These are phyloP conservation scores for Cercospora sp. DNA, from an alignment of 2,329 filamentous ascomycete species.

Conservation along the genomic window DNA sequence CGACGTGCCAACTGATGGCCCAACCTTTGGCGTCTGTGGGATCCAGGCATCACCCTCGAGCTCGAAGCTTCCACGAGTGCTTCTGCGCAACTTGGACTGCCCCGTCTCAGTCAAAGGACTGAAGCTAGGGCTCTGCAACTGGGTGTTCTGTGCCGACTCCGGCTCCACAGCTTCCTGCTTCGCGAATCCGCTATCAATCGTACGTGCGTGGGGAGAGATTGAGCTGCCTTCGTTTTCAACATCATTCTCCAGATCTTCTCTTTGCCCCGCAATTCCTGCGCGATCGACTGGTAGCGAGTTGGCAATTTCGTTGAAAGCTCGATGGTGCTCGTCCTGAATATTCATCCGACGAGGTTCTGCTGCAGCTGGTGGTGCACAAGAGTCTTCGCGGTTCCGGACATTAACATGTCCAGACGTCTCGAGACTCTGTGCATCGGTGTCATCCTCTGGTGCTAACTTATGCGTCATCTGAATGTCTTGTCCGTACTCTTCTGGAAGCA, in stretches of 20 bases:
- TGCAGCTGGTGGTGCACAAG: not conserved
- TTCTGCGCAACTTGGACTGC: not conserved
- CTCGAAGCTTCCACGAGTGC: constrained; percentile 12
- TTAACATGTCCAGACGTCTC: not conserved
- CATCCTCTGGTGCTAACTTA: not conserved
- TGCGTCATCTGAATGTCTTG: not conserved
- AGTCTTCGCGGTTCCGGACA: not conserved
- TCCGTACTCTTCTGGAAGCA: constrained; percentile 2
- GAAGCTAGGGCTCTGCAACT: too few relatives aligned
- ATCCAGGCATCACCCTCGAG: constrained; percentile 25
- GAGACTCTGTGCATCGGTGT: not conserved
- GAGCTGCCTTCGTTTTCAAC: not conserved
- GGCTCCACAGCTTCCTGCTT: not conserved
- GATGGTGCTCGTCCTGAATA: not conserved
- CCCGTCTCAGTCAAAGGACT: not conserved
- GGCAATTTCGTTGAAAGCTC: not conserved
- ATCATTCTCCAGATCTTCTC: not conserved
- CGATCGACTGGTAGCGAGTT: not conserved
- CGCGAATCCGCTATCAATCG: not conserved
- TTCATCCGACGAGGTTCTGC: not conserved
- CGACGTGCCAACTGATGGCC: constrained; percentile 12
- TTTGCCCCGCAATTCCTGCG: not conserved
- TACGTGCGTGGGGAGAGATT: not conserved
- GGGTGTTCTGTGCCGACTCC: not conserved
- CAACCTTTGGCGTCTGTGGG: constrained; percentile 23